Evolutionary conservation across 2,329 filamentous ascomycete genomes (phyloP), one percentile per base, ranked within the genome.

Genomic region (Akanthomyces uredinophilus): DNA sequence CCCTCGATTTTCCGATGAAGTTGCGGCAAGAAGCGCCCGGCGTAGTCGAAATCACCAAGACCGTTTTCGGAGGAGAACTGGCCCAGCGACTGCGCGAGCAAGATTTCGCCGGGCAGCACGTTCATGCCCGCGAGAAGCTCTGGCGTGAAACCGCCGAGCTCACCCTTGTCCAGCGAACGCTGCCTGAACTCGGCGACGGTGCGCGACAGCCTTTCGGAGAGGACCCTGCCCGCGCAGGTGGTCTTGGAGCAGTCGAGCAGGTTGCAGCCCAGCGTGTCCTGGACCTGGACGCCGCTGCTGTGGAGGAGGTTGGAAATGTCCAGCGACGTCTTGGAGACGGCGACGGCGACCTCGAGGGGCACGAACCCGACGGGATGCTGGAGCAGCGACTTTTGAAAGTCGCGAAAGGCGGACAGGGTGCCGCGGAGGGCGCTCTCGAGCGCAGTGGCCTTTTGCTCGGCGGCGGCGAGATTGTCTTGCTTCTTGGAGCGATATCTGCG

Each of bases 401-500:
- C n/a, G 20, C 54, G 47, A 47, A 63, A 63, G 49, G 61, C 29
- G 13, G 37, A 22, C 29, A 63, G 47, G 46, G 54, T 54, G 41
- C 61, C 61, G 47, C 61, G 61, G 10, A 63, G 55, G 24, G 47
- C 54, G 41, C 2, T 52, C 39, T 60, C 57, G 18, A 60, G 57
- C 13, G 57, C 57, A 13, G 54, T n/a, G 14, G 61, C 53, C 32
- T 63, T 63, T 54, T 59, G 54, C 61, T 58, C 54, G n/a, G 61
- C 61, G 10, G 61, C 61, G 2, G 54, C 35, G 46, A 63, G 54
- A 16, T 46, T 35, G 54, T 59, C 61, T 29, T 59, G 54, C 39
- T 63, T 63, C 41, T 63, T 63, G 61, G 54, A 58, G 41, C 61
- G 61, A 35, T 63, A 63, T 14, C 47, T 37, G 41, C 61, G 61